Evolutionary conservation across 345 rosid genomes (phyloP), one percentile per base, ranked within the genome.

Genomic region (Erysimum cheiranthoides): DNA sequence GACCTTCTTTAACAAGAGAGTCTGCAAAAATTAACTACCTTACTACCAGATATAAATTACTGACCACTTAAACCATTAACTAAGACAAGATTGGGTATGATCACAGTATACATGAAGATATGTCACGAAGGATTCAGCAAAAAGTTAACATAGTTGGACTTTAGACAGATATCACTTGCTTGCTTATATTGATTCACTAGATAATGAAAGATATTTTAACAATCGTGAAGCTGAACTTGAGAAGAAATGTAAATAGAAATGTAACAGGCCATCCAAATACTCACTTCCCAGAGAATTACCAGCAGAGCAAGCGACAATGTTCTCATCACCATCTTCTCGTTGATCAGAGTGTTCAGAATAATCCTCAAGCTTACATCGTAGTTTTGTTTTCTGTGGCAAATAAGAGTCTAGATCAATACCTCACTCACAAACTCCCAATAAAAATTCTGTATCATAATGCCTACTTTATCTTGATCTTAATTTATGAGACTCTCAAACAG

Each of bases 271-370:
- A 75, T 71, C 72, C 10, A 57, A 27, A 45, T 80, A 83, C 91
- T 85, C 83, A 92, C 90, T 82, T 80, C 88, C 85, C 70, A 81
- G 80, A 61, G 89, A 82, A 84, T 79, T 85, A 84, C 86, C 92
- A 81, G 84, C 74, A 32, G 84, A 80, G 68, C 50, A 85, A 53
- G 80, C 77, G 38, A 87, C 86, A 82, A 83, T 73, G 82, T 85
- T 85, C 70, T 86, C 92, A 80, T 86, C 86, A 4, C 80, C 90
- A 56, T 85, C 94, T 45, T 88, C 88, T 78, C 73, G 85, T 81
- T 89, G 92, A 78, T 85, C 85, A 73, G 74, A 64, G 34, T 79
- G 86, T 71, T 88, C 94, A 75, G 85, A 74, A n/a, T 82, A 60
- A 58, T 80, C 88, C 70, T 85, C 90, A 59, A 74, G 27, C 73